Base-by-base conservation (phyloP, 1,284 basidiomycete genomes). In the Rhodotorula sp. region DNA sequence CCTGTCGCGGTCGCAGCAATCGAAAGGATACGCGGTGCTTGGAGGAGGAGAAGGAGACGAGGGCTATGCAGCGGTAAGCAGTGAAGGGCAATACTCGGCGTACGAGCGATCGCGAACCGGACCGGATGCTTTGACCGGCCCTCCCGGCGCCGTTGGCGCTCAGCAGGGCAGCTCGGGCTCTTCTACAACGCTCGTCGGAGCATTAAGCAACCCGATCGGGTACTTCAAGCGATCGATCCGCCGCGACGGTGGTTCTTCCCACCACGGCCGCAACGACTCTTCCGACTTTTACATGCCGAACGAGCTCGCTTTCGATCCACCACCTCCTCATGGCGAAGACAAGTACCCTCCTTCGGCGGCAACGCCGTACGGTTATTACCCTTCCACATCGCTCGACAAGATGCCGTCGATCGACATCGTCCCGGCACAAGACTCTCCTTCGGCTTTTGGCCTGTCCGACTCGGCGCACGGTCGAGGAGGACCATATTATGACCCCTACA, bases 321-420 rank as follows among this genome's bases (percentile, higher is more conserved):
- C 68, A 5, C 48, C 7, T 56, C 66, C 29, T 61, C 62, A 70
- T 18, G 8, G 44, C n/a, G 60, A 37, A 7, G 20, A n/a, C 59
- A 51, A 60, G 29, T 63, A 70, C 42, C 62, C 57, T 1, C 60
- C 65, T 10, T 12, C 29, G 26, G 46, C 54, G 10, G 33, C n/a
- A 49, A 26, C 24, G 15, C 51, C 55, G 37, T 55, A 44, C 29
- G 24, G 26, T 30, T 26, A 54, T 26, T 29, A 54, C 53, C 53
- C 53, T 24, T 29, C 53, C 29, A 26, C 53, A 12, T 54, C 59
- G 20, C 66, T 71, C 33, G 37, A 48, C 29, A 68, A 66, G 54
- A 46, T 68, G 55, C 64, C 67, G 6, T 70, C 70, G 18, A 61
- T 75, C 48, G 68, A 70, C 62, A 68, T 72, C 54, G 73, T 51